Conservation (phyloP, 257 asterid species). For the Primulina huaijiensis region DNA sequence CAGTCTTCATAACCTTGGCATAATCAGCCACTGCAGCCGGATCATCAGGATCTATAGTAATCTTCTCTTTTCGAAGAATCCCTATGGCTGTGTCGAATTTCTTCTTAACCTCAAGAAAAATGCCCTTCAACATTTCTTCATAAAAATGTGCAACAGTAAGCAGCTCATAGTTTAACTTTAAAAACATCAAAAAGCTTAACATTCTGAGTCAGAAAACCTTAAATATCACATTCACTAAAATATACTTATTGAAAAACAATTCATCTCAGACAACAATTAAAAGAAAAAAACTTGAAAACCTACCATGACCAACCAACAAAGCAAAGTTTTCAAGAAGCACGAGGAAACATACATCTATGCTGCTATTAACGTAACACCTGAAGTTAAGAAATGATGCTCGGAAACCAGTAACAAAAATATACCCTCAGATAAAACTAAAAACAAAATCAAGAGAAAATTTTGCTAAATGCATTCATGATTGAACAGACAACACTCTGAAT, state of each 20-base stretch:
- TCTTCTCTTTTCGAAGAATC: slow-evolving; percentile 75
- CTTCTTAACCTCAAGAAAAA: slow-evolving; percentile 84
- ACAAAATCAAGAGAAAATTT: neutral
- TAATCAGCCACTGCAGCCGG: slow-evolving; percentile 86
- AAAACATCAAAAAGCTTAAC: slow-evolving; percentile 5
- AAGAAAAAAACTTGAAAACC: slow-evolving; percentile 14
- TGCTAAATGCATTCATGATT: neutral
- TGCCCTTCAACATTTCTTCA: slow-evolving; percentile 91
- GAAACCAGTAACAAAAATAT: slow-evolving; percentile 6
- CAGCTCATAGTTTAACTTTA: slow-evolving; percentile 21
- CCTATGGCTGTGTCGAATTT: slow-evolving; percentile 88
- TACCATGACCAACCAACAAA: slow-evolving; percentile 6
- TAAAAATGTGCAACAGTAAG: slow-evolving; percentile 36
- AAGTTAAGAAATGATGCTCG: slow-evolving; percentile 5
- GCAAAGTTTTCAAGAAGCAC: slow-evolving; percentile 1
- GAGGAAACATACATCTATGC: slow-evolving; percentile 5
- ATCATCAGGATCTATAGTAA: slow-evolving; percentile 85
- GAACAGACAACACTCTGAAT: neutral
- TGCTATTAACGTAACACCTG: neutral
- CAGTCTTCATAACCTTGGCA: slow-evolving; percentile 79
- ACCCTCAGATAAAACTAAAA: neutral
- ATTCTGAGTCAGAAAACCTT: neutral
- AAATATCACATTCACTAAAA: slow-evolving; percentile 20
- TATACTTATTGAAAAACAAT: neutral
- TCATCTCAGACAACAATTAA: slow-evolving; percentile 10